A percentile compares a stretch with the other conserved stretches of the same genome.
Evolutionary conservation across 805 yeast genomes (phyloP).

Genomic region (Teunomyces aglyptinius): DNA sequence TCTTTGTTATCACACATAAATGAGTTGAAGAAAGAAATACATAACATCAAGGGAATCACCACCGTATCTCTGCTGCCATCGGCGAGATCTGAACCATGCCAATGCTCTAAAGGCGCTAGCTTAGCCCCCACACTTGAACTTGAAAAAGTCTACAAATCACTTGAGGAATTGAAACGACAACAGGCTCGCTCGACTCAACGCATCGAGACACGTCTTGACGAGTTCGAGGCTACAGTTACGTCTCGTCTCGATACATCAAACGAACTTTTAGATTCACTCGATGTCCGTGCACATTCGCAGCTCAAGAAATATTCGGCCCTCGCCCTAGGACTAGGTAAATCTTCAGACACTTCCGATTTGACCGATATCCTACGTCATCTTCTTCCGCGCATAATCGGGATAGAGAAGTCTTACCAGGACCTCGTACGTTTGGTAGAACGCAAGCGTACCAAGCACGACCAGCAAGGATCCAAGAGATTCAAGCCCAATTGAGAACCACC

Average conservation of each 20-base stretch:
- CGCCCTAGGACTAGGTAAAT: not conserved
- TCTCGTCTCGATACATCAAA: not conserved
- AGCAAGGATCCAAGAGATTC: not conserved
- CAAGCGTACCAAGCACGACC: not conserved
- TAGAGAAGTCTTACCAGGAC: conserved; percentile 1
- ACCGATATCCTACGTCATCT: not conserved
- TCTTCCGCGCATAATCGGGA: not conserved
- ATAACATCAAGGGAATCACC: not conserved
- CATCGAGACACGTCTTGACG: not conserved
- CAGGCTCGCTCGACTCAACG: not conserved
- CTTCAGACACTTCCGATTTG: not conserved
- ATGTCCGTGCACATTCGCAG: conserved; percentile 1
- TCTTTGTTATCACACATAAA: not conserved
- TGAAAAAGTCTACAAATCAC: not conserved
- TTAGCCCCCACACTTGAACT: not conserved
- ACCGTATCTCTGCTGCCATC: not conserved
- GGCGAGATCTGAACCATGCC: not conserved
- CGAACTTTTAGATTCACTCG: conserved; percentile 1
- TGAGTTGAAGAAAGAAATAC: not conserved
- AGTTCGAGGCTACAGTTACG: not conserved
- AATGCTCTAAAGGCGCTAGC: not conserved
- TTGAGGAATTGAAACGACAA: not conserved
- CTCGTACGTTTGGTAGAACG: not conserved
- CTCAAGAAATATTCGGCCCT: conserved; percentile 1
- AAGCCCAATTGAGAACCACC: not conserved